Evolutionary conservation across 257 asterid species (phyloP), one percentile per base, ranked within the genome.

Genomic region (Verbena officinalis): DNA sequence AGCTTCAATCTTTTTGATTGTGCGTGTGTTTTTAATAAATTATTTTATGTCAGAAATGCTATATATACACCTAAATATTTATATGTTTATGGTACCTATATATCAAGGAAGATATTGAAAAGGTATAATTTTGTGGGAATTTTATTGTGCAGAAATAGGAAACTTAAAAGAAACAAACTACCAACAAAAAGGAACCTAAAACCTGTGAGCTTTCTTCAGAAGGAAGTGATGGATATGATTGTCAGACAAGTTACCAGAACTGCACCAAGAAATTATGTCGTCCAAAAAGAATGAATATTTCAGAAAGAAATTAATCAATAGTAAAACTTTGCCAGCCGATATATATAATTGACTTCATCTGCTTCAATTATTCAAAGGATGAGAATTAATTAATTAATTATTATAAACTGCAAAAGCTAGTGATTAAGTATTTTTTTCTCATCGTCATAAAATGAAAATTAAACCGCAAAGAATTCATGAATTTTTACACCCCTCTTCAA

Each of bases 401-500:
- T n/a, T 1, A n/a, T n/a, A 64, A 64, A 53, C 33, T 55, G 63
- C 38, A 60, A 53, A 57, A 45, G 38, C 69, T 59, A 70, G 40
- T 66, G n/a, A n/a, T n/a, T n/a, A 60, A 67, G n/a, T 27, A 5
- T 27, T 27, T 27, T 27, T 2, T 27, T 27, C 33, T 27, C 33
- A 46, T 68, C 70, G 59, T 49, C 31, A 61, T 50, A 40, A 9
- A 21, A 59, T 49, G 34, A 36, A 36, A 36, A 27, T 11, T 11
- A 54, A 50, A 50, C 62, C 71, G 65, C 55, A 33, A 64, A 76
- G 69, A 72, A 81, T 72, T 78, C 86, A 75, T 69, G 83, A 80
- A 72, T 77, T 81, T 81, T 71, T 75, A 81, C 83, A 77, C 49
- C 71, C 39, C 59, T 65, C 70, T 56, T 70, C 75, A 77, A 64